Conservation (phyloP, 129 eudicot genomes). For the Flaveria linearis region DNA sequence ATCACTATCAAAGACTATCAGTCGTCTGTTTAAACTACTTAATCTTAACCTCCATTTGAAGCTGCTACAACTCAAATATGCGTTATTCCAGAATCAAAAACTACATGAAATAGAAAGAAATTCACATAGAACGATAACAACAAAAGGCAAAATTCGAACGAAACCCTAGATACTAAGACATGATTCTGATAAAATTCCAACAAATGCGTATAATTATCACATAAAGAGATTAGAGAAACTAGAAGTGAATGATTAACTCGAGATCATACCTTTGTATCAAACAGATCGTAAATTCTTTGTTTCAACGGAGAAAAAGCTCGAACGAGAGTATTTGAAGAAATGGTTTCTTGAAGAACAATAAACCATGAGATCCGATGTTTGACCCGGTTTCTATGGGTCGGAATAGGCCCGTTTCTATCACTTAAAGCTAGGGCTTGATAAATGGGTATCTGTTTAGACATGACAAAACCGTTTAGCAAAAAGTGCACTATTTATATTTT, state of each 20-base stretch:
- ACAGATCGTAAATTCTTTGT: conserved; percentile 24
- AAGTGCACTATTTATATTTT: too few relatives aligned
- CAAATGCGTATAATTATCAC: background rate
- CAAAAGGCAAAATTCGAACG: background rate
- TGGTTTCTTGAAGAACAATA: conserved; percentile 41
- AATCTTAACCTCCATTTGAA: background rate
- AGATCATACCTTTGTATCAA: conserved; percentile 31
- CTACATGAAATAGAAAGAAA: background rate
- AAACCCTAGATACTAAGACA: conserved; percentile 31
- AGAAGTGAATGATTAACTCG: background rate
- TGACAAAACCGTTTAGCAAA: too few relatives aligned
- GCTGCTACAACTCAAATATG: conserved; percentile 3
- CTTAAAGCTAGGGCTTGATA: too few relatives aligned
- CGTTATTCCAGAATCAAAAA: conserved; percentile 1
- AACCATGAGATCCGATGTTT: conserved; percentile 22
- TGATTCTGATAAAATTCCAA: conserved; percentile 7
- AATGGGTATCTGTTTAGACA: too few relatives aligned
- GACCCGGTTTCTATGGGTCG: conserved; percentile 19
- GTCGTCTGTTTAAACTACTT: background rate
- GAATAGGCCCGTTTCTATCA: background rate
- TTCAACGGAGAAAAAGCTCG: conserved; percentile 10
- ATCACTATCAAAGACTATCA: conserved; percentile 11
- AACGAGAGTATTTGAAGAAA: conserved; percentile 10
- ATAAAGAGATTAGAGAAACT: background rate
- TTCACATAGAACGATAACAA: background rate